A percentile compares a stretch with the other conserved stretches of the same genome.
These are phyloP conservation scores for Ceratocystis cubensis DNA, from an alignment of 2,329 filamentous ascomycete genomes.

Conservation along the genomic window DNA sequence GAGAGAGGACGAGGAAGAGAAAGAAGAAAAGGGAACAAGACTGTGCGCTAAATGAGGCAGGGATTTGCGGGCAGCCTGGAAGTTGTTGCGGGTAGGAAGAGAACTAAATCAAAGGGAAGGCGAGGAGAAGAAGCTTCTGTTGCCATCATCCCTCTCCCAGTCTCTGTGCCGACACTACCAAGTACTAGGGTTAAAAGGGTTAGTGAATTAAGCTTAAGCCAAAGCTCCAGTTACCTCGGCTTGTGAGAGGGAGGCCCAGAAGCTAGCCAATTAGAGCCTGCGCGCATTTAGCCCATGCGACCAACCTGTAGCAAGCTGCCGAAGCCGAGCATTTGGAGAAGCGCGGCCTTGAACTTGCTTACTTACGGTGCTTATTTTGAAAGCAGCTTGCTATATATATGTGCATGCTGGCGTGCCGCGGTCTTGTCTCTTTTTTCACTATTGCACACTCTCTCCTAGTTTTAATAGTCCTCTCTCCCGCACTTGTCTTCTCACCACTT, in stretches of 20 bases:
- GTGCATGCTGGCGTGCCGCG: not conserved
- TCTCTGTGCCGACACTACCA: not conserved
- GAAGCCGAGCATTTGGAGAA: conserved; percentile 3
- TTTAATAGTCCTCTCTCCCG: conserved; percentile 16
- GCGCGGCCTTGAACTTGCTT: not conserved
- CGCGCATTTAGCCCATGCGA: not conserved
- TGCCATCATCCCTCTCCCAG: too few relatives aligned
- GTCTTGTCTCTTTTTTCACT: not conserved
- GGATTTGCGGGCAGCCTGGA: not conserved
- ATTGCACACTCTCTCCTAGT: not conserved
- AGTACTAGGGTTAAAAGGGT: not conserved
- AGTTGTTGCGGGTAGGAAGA: not conserved
- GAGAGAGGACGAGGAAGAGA: not conserved
- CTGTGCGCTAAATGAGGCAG: not conserved
- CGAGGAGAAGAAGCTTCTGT: too few relatives aligned
- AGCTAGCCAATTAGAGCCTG: not conserved
- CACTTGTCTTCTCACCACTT: too few relatives aligned
- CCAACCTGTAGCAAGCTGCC: not conserved
- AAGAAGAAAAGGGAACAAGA: not conserved
- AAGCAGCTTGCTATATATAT: not conserved
- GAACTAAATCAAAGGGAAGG: not conserved
- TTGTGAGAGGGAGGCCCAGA: not conserved
- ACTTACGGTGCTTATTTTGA: not conserved
- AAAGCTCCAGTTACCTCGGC: not conserved
- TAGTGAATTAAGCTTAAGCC: not conserved